Evolutionary conservation across 2,329 filamentous ascomycete species (phyloP).

Genomic region (Teratosphaeriaceae sp.): DNA sequence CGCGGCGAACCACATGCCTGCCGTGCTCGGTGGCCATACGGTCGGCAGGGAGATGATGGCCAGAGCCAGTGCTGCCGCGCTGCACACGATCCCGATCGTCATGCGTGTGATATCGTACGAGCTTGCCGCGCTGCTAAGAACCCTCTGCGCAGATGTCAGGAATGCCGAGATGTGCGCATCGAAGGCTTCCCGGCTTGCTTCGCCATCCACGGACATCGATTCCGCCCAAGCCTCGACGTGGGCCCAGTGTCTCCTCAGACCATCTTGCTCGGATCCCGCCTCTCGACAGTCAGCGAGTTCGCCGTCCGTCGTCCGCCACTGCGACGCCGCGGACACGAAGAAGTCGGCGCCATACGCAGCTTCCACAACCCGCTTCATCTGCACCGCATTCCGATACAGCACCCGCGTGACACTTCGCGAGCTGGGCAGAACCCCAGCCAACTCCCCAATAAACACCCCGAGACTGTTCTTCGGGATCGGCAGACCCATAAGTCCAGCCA

Average conservation of each 20-base stretch:
- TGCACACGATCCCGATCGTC: constrained; percentile 38
- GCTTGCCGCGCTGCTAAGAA: constrained; percentile 85
- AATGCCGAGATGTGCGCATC: constrained; percentile 41
- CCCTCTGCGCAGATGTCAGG: constrained; percentile 63
- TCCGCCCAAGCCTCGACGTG: constrained; percentile 3
- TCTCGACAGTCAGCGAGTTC: background rate
- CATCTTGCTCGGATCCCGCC: background rate
- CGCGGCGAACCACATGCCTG: constrained; percentile 34
- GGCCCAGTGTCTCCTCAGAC: constrained; percentile 22
- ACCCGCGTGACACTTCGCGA: constrained; percentile 48
- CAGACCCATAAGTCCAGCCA: constrained; percentile 80
- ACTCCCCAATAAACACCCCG: constrained; percentile 73
- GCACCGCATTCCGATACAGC: constrained; percentile 68
- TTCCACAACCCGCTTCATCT: constrained; percentile 70
- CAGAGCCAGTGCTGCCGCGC: constrained; percentile 36
- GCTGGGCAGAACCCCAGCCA: constrained; percentile 66
- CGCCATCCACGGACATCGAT: constrained; percentile 9
- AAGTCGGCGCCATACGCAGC: constrained; percentile 54
- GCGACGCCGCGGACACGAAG: constrained; percentile 8
- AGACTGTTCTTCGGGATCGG: constrained; percentile 86
- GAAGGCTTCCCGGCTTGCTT: background rate
- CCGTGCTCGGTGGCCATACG: constrained; percentile 36
- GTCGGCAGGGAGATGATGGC: constrained; percentile 27
- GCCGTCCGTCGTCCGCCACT: background rate
- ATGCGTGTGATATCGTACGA: constrained; percentile 75